Evolutionary conservation across 2,329 filamentous ascomycete genomes (phyloP).

Genomic region (Elsinoe arachidis): DNA sequence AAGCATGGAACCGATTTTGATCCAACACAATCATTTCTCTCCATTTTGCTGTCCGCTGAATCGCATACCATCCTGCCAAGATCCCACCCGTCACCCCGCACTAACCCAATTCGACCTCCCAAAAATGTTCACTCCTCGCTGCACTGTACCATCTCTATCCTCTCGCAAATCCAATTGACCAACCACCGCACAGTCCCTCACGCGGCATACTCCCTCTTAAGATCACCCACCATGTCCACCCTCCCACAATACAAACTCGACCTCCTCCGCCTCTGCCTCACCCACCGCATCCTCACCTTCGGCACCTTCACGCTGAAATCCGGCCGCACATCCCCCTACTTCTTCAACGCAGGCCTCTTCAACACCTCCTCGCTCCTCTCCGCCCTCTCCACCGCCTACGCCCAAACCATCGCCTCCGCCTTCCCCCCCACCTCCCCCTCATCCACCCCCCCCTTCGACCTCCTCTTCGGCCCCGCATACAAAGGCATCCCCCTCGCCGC

Average conservation of each 20-base stretch:
- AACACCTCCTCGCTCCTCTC: constrained; percentile 70
- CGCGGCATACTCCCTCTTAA: not conserved
- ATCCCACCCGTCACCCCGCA: not conserved
- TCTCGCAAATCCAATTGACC: not conserved
- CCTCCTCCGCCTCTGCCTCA: constrained; percentile 62
- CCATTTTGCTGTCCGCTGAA: not conserved
- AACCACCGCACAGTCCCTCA: not conserved
- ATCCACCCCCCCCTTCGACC: constrained; percentile 52
- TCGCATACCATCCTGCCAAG: not conserved
- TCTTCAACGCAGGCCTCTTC: constrained; percentile 93
- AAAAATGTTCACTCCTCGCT: not conserved
- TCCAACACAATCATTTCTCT: too few species aligned
- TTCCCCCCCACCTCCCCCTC: constrained; percentile 42
- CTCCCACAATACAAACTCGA: constrained; percentile 55
- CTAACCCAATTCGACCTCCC: not conserved
- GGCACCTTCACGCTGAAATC: constrained; percentile 87
- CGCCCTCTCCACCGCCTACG: constrained; percentile 74
- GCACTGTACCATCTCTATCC: not conserved
- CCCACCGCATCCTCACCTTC: constrained; percentile 65
- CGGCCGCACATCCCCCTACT: constrained; percentile 83
- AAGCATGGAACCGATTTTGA: too few species aligned
- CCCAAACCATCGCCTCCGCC: constrained; percentile 44
- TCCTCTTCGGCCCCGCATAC: constrained; percentile 91
- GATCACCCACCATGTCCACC: constrained; percentile 15
- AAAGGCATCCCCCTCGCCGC: constrained; percentile 92